Base-by-base conservation (phyloP, 371 early-diverging fungal genomes). In the Mortierella sp. region DNA sequence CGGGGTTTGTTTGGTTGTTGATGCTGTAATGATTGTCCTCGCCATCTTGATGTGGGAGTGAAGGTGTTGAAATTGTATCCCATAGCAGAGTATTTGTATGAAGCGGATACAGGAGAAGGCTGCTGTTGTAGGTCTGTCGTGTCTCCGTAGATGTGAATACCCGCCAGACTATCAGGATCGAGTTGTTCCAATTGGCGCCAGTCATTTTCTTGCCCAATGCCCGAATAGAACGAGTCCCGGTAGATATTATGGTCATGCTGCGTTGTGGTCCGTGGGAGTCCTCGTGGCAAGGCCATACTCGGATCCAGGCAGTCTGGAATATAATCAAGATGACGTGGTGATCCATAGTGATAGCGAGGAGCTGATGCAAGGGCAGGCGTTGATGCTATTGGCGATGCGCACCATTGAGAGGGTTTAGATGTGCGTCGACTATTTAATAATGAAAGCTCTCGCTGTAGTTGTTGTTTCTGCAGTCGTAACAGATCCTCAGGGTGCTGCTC, bases 171-270 rank as follows among this genome's bases (percentile, higher is more conserved):
- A 19, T 67, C 72, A 6, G 72, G 72, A 31, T 72, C 72, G 14
- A 72, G 60, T 12, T 72, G 54, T 19, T 62, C 67, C 0, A 72
- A 51, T 39, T 72, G 72, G 13, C 60, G 67, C 72, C 72, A 72
- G 8, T 72, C 72, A 34, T 63, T 72, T 23, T 66, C 60, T 34
- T 72, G 62, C 21, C 63, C 67, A 45, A 72, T 72, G 27, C 72
- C 72, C 9, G 72, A 62, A 24, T 67, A 72, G 27, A 72, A 67
- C 19, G 72, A 67, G 46, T 72, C 72, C 39, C 72, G 72, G 21
- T 48, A 55, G 23, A 50, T 39, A 3, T 62, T 41, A 16, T 61
- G 53, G 24, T 62, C 54, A 6, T 42, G 58, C 24, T 63, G 58
- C 18, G 53, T 27, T 30, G 31, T 48, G n/a, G 34, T 61, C 28